A percentile compares a stretch with the other conserved stretches of the same genome.
phyloP scores from a whole-genome alignment of 2,329 filamentous ascomycete species.

The Immersiporthe knoxdaviesiana region DNA sequence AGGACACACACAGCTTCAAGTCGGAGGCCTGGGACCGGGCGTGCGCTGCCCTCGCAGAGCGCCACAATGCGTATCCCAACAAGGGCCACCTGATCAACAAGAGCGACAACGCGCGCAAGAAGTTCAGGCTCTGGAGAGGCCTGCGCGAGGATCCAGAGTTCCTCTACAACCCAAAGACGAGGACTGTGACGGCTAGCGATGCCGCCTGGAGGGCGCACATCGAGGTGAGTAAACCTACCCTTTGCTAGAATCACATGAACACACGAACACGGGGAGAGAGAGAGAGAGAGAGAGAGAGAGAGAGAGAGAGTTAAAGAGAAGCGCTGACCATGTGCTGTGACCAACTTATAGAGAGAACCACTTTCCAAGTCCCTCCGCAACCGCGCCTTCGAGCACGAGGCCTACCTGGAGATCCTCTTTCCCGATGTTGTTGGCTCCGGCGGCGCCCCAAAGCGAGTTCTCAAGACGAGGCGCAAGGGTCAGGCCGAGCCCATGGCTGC shows the following conservation, averaged over 20 bases:
- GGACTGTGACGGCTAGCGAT: constrained; percentile 58
- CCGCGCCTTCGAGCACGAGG: constrained; percentile 62
- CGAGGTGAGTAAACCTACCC: constrained; percentile 48
- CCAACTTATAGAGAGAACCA: constrained; percentile 55
- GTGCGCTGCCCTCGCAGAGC: constrained; percentile 55
- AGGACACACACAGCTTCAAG: constrained; percentile 60
- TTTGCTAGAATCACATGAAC: neutral
- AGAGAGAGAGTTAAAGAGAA: constrained; percentile 11
- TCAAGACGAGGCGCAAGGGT: constrained; percentile 56
- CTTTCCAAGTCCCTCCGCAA: constrained; percentile 60
- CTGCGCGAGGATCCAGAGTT: constrained; percentile 62
- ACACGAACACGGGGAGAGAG: too few relatives aligned
- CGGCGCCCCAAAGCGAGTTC: constrained; percentile 62
- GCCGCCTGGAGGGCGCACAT: constrained; percentile 62
- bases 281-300: neutral
- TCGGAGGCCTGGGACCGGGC: constrained; percentile 64
- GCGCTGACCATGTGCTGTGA: constrained; percentile 29
- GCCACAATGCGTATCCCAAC: constrained; percentile 60
- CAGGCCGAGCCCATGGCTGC: constrained; percentile 47
- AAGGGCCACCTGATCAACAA: constrained; percentile 67
- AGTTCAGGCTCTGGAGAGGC: constrained; percentile 64
- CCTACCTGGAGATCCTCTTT: constrained; percentile 64
- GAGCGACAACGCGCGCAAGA: constrained; percentile 65
- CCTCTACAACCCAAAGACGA: constrained; percentile 53
- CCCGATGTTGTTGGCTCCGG: constrained; percentile 63